Evolutionary conservation across 176 grass and related monocot species (phyloP).

Genomic region (Oryza longistaminata): DNA sequence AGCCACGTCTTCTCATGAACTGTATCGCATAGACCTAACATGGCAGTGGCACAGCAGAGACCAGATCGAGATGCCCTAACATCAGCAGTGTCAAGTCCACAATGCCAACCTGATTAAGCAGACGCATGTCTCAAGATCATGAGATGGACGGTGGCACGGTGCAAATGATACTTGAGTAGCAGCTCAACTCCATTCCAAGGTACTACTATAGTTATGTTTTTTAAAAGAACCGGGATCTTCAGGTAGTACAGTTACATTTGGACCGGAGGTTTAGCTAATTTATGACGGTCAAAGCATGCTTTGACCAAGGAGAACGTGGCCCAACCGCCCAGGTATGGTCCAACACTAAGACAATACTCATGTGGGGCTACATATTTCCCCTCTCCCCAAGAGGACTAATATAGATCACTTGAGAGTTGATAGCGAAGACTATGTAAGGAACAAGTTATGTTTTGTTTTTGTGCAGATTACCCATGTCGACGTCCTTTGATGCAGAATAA

Average conservation of each 20-base stretch:
- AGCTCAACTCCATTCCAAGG: neutral
- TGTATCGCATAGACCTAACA: neutral
- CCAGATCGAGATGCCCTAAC: neutral
- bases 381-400: neutral
- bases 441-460: neutral
- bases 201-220: neutral
- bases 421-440: neutral
- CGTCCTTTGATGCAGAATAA: neutral
- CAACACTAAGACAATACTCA: neutral
- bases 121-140: neutral
- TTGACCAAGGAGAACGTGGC: slow-evolving; percentile 28
- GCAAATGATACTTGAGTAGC: neutral
- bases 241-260: neutral
- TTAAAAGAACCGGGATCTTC: neutral
- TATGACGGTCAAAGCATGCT: neutral
- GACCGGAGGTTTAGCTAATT: slow-evolving; percentile 14
- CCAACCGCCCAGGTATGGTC: neutral
- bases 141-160: neutral
- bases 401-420: neutral
- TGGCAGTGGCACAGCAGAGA: neutral
- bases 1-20: neutral
- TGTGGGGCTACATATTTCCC: neutral
- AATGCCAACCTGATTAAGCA: neutral
- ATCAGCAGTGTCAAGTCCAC: neutral
- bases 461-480: neutral